Percentiles rank a stretch among this genome's conserved stretches.
Conservation (phyloP, 176 grass and related monocot species). For the Carex parvula region DNA sequence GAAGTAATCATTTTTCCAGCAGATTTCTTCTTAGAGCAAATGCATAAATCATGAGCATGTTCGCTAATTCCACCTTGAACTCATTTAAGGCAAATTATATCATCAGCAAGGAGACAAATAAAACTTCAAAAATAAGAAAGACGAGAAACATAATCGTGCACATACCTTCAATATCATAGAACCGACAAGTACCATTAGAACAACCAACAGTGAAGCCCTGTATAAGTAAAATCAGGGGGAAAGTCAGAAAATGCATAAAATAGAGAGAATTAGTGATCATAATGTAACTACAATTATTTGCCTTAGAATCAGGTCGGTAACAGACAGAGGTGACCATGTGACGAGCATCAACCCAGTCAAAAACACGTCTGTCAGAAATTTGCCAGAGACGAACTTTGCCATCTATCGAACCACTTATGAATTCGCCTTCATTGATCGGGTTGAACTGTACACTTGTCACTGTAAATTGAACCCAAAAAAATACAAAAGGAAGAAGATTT, state of each 20-base stretch:
- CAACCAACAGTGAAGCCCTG: slow-evolving; percentile 88
- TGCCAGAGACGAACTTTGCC: slow-evolving; percentile 86
- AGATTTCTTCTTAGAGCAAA: slow-evolving; percentile 63
- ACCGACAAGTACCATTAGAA: slow-evolving; percentile 57
- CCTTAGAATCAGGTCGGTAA: slow-evolving; percentile 82
- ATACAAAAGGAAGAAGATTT: not conserved
- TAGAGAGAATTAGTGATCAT: not conserved
- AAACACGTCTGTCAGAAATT: slow-evolving; percentile 63
- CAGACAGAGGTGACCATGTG: slow-evolving; percentile 75
- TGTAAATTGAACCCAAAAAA: slow-evolving; percentile 32
- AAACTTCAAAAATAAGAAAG: slow-evolving; percentile 18
- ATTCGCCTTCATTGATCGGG: slow-evolving; percentile 64
- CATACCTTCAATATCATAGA: slow-evolving; percentile 68
- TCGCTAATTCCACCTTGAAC: slow-evolving; percentile 60
- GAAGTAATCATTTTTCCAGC: slow-evolving; percentile 52
- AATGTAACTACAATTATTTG: not conserved
- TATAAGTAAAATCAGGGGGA: slow-evolving; percentile 20
- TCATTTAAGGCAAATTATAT: not conserved
- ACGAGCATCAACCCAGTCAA: slow-evolving; percentile 75
- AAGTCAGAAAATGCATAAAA: not conserved
- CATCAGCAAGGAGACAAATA: not conserved
- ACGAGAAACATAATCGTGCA: not conserved
- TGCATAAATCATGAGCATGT: slow-evolving; percentile 47
- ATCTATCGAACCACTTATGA: slow-evolving; percentile 90
- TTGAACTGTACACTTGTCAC: slow-evolving; percentile 92